Evolutionary conservation across 768 basidiomycete genomes (phyloP), one percentile per base, ranked within the genome.

Genomic region (Mycena rebaudengoi): DNA sequence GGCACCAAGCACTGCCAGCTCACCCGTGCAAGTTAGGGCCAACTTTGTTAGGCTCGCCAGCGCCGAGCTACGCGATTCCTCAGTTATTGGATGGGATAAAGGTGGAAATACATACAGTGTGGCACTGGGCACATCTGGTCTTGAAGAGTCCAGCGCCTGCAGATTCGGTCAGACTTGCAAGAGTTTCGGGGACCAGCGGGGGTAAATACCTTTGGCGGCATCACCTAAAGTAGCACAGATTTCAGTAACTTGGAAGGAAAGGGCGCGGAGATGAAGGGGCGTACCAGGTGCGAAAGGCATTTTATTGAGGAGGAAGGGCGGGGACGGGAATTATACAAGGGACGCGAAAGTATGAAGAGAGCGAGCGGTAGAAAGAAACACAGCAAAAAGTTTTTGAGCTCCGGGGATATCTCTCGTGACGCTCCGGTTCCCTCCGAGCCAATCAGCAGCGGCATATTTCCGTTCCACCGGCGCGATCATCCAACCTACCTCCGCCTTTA

Each of bases 61-160:
- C 82, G 56, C 80, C 92, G 69, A 92, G 66, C 66, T 68, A 30
- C 7, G 35, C 16, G n/a, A 10, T 16, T 55, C 5, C 37, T 18
- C 28, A 29, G 23, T 6, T 12, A 25, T 20, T 8, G 20, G 25
- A 28, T 18, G 30, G 16, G 11, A 43, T 29, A 10, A 50, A 28
- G 21, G 23, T n/a, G 29, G 25, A 28, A 20, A 45, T 26, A 44
- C 62, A 21, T 12, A 68, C 78, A 69, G 94, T 98, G 78, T 99
- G 96, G 82, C 96, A 99, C 76, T 98, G 95, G 46, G 91, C 90
- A 72, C 93, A 96, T 62, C 96, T 91, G 64, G 95, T 96, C 86
- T 96, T 97, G 91, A 99, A 99, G 78, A 98, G 91, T 74, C 83
- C 81, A 76, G 96, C 96, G 80, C 96, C n/a, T n/a, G n/a, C n/a